Base-by-base conservation (phyloP, 345 rosid species). In the Sonneratia caseolaris region DNA sequence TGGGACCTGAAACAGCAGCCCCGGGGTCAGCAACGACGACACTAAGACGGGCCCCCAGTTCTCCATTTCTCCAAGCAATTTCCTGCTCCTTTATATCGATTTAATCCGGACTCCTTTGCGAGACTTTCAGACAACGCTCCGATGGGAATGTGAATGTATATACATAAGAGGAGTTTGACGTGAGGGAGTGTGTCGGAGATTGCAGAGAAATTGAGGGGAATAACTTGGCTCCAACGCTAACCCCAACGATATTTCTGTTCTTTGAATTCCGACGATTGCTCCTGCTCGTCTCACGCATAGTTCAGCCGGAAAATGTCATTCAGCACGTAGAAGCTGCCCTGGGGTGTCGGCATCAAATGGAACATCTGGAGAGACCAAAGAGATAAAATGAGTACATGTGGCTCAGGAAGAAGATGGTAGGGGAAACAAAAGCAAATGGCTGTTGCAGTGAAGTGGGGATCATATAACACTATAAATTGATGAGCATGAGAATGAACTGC, bases 1-100 rank as follows among this genome's bases (percentile, higher is more conserved):
- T 0, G 89, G 88, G 9, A 85, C 70, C 82, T 85, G 89, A 68
- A 87, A 85, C 79, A 87, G 55, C 74, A 85, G 78, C 3, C 89
- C 92, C 6, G 92, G 88, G 0, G 83, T 76, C 70, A 87, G 55
- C 68, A 87, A 37, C 82, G 81, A 80, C 21, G 90, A 76, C 68
- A 86, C 85, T 21, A 86, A 77, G 56, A 86, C 77, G 4, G 89
- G 89, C 3, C 88, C 89, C 94, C 89, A 86, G 68, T 89, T 84
- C 73, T 79, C 79, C 91, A 84, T 87, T 53, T 53, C 59, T 3
- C 32, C 70, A 1, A n/a, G 8, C 18, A 3, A 42, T 49, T 15
- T 38, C 32, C 32, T 27, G 1, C 27, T 42, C 13, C 12, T 7
- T 35, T 36, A 13, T 32, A n/a, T 27, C 71, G 14, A 15, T 16